Evolutionary conservation across 768 basidiomycete genomes (phyloP).

Genomic region (Pleurotus platypus): DNA sequence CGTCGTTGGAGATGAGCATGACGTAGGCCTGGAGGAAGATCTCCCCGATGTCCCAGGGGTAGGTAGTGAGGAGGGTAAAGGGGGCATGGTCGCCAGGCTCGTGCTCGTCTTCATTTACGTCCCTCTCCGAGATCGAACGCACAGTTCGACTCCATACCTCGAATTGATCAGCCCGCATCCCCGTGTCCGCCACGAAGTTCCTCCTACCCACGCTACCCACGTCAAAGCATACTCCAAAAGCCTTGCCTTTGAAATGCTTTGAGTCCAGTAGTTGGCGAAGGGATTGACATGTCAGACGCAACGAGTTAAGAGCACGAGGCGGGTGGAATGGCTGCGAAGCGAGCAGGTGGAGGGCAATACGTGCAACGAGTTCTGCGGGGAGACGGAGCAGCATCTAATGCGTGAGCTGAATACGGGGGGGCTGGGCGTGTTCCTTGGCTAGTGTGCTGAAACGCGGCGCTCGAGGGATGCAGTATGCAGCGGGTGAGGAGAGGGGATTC

Average conservation of each 20-base stretch:
- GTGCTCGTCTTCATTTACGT: not conserved
- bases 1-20: slow-evolving; percentile 57
- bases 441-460: no score
- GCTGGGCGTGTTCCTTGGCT: no score
- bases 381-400: not conserved
- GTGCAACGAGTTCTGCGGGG: not conserved
- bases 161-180: not conserved
- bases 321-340: not conserved
- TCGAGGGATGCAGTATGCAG: no score
- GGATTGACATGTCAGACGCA: not conserved
- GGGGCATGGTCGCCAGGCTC: not conserved
- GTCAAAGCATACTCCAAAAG: not conserved
- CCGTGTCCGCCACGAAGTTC: not conserved
- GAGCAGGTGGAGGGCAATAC: not conserved
- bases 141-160: not conserved
- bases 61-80: not conserved
- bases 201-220: not conserved
- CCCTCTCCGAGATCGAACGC: not conserved
- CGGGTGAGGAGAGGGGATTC: no score
- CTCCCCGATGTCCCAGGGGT: slow-evolving; percentile 26
- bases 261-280: not conserved
- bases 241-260: not conserved
- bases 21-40: slow-evolving; percentile 46
- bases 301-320: not conserved
- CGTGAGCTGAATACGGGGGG: no score